A percentile compares a stretch with the other conserved stretches of the same genome.
These are phyloP conservation scores for Verticillium isaacii DNA, from an alignment of 2,329 filamentous ascomycete species.

Conservation along the genomic window DNA sequence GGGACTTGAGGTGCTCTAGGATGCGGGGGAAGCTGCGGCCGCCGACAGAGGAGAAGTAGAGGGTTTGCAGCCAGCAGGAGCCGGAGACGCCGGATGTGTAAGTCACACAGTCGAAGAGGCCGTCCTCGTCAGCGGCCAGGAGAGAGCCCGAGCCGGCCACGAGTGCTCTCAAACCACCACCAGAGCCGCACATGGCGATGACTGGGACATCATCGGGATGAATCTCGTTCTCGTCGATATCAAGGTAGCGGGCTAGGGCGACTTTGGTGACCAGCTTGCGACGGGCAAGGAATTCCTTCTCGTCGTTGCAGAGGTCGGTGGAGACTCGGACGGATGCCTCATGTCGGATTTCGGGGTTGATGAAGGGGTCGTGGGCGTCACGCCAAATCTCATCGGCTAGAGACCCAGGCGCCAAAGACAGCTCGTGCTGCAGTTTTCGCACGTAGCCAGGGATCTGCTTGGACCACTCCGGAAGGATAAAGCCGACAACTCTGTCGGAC, in stretches of 20 bases:
- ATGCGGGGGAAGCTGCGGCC: slow-evolving; percentile 62
- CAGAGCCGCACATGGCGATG: slow-evolving; percentile 92
- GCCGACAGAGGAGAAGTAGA: slow-evolving; percentile 79
- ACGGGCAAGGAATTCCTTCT: slow-evolving; percentile 67
- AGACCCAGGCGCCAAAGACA: slow-evolving; percentile 83
- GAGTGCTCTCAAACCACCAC: slow-evolving; percentile 82
- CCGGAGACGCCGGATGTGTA: slow-evolving; percentile 96
- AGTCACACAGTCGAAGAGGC: slow-evolving; percentile 88
- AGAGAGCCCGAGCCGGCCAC: slow-evolving; percentile 88
- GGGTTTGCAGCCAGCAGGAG: slow-evolving; percentile 88
- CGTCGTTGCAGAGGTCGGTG: slow-evolving; percentile 74
- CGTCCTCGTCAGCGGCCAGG: slow-evolving; percentile 76
- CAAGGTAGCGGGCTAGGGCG: slow-evolving; percentile 78
- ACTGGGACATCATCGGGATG: slow-evolving; percentile 88
- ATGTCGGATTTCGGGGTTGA: slow-evolving; percentile 84
- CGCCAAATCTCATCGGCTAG: slow-evolving; percentile 90
- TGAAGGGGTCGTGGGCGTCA: slow-evolving; percentile 77
- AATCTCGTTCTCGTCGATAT: slow-evolving; percentile 72
- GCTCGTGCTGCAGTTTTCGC: slow-evolving; percentile 78
- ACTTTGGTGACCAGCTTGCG: slow-evolving; percentile 64
- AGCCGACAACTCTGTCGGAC: slow-evolving; percentile 59
- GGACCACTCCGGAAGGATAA: slow-evolving; percentile 80
- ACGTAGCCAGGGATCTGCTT: slow-evolving; percentile 70
- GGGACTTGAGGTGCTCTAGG: slow-evolving; percentile 79
- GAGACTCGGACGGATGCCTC: slow-evolving; percentile 81